Evolutionary conservation across 805 yeast genomes (phyloP).

Genomic region (Kodamaea jinghongensis): DNA sequence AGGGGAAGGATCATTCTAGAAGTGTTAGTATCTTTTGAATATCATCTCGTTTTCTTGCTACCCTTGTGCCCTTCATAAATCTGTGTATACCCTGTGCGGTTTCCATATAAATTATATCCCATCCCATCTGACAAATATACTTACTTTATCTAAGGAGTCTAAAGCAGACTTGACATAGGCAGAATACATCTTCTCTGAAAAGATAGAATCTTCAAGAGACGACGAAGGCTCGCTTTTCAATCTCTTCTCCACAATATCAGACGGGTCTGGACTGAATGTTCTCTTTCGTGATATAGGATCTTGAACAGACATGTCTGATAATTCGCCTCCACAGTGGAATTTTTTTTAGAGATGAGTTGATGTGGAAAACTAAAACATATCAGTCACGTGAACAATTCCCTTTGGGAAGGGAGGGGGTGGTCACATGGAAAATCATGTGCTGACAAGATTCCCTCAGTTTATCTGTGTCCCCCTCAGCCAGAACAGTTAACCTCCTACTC

Average conservation of each 20-base stretch:
- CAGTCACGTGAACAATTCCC: too few relatives aligned
- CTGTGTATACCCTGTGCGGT: slow-evolving; percentile 8
- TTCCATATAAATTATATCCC: slow-evolving; percentile 4
- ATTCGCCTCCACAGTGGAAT: neutral
- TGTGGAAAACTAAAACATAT: neutral
- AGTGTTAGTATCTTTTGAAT: slow-evolving; percentile 10
- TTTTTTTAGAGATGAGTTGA: slow-evolving; percentile 10
- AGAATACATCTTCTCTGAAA: slow-evolving; percentile 40
- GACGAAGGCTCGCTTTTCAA: slow-evolving; percentile 17
- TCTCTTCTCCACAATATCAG: slow-evolving; percentile 16
- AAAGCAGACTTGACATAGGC: slow-evolving; percentile 63
- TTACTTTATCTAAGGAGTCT: slow-evolving; percentile 60
- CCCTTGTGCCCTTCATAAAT: neutral
- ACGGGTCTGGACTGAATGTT: slow-evolving; percentile 14
- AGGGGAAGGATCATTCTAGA: slow-evolving; percentile 46
- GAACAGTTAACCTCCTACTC: too few relatives aligned
- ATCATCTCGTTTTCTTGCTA: neutral
- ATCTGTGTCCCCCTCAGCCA: too few relatives aligned
- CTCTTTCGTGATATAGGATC: slow-evolving; percentile 37
- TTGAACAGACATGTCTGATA: slow-evolving; percentile 34
- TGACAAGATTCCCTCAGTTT: too few relatives aligned
- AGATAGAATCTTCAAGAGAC: slow-evolving; percentile 15
- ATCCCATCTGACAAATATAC: slow-evolving; percentile 15
- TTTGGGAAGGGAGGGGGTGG: neutral
- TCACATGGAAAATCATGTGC: too few relatives aligned